Evolutionary conservation across 192 early-diverging fungal genomes (phyloP), one percentile per base, ranked within the genome.

Genomic region (Gigaspora rosea): DNA sequence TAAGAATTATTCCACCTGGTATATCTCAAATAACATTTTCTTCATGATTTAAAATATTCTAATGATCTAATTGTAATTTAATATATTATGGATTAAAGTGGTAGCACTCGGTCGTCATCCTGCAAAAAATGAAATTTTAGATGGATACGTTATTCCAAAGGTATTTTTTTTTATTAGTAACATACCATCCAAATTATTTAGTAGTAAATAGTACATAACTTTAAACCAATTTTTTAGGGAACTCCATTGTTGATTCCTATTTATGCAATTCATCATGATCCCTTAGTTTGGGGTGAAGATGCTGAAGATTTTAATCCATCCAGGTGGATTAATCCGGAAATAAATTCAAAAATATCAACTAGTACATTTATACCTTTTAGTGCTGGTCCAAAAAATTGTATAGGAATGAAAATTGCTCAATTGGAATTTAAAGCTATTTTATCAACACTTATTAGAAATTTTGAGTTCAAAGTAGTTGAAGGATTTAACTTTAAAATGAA

Each of bases 111-210:
- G 56, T 5, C 82, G 89, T 10, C 71, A 82, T 8, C 69, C 81
- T 1, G 5, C 3, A 0, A 80, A 82, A 41, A 85, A 87, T 61
- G 73, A 76, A 13, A 59, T 68, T 4, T 71, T 89, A 48, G 77
- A 80, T 12, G 77, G 77, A 0, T 83, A 87, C 20, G 52, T 83
- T n/a, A 76, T 90, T 32, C 89, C 89, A 22, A 89, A 89, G 64
- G 84, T 78, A 68, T 27, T 27, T 27, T 27, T n/a, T 1, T 27
- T 27, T 0, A 27, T 27, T 27, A 27, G 1, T 27, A 0, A 27
- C 27, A 27, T 27, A 27, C 27, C 27, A 27, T 27, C 1, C 27
- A 27, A 27, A 27, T 27, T 27, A 27, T 27, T 27, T 27, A 0
- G 27, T 27, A 27, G 27, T 27, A 27, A 27, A 27, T 27, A 27